phyloP scores from a whole-genome alignment of 2,329 filamentous ascomycete genomes.

The Ceratocystis lukuohia region DNA sequence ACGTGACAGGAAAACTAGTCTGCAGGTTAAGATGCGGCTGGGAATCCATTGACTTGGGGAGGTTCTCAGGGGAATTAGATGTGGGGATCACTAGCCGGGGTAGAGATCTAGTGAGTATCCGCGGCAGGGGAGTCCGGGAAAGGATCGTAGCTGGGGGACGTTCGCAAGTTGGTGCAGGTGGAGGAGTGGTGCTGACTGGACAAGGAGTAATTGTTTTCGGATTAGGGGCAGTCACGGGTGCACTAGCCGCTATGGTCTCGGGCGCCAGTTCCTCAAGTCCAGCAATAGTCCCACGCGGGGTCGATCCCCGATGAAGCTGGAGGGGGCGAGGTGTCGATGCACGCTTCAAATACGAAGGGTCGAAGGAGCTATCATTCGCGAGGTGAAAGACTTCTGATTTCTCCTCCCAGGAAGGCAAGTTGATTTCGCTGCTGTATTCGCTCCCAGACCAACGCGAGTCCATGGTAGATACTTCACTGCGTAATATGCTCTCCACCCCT shows the following conservation, averaged over 20 bases:
- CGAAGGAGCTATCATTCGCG: not conserved
- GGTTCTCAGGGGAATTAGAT: not conserved
- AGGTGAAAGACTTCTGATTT: conserved; percentile 21
- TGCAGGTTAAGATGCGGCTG: conserved; percentile 3
- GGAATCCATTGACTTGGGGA: not conserved
- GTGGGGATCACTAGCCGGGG: conserved; percentile 14
- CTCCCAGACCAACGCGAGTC: conserved; percentile 1
- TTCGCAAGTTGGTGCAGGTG: conserved; percentile 16
- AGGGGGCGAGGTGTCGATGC: conserved; percentile 14
- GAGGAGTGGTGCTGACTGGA: conserved; percentile 8
- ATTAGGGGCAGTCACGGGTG: not conserved
- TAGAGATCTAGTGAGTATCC: conserved; percentile 12
- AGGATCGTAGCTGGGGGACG: conserved; percentile 15
- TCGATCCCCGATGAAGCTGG: conserved; percentile 1
- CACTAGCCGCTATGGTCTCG: not conserved
- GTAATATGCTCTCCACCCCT: not conserved
- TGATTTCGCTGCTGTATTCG: conserved; percentile 15
- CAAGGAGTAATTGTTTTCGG: not conserved
- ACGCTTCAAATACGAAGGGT: conserved; percentile 12
- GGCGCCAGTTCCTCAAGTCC: not conserved
- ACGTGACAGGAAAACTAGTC: not conserved
- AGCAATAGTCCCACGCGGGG: not conserved
- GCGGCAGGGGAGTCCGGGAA: conserved; percentile 13
- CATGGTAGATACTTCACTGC: not conserved
- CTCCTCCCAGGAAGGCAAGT: conserved; percentile 19